A percentile compares a stretch with the other conserved stretches of the same genome.
These are phyloP conservation scores for Arthrobotrys sphaeroides DNA, from an alignment of 2,329 filamentous ascomycete species.

Conservation along the genomic window DNA sequence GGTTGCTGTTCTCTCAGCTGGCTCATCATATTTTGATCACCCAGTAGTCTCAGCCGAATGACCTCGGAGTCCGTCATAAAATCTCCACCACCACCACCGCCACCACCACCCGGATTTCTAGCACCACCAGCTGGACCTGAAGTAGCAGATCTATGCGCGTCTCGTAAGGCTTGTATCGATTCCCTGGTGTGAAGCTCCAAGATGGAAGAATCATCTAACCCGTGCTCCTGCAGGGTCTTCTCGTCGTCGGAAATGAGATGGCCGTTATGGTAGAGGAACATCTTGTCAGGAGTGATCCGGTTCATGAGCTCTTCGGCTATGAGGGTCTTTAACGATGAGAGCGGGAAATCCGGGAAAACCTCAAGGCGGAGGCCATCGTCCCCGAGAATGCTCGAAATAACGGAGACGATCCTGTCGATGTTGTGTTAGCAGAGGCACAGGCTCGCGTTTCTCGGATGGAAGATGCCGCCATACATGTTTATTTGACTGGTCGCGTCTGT, in stretches of 20 bases:
- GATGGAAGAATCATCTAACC: conserved; percentile 90
- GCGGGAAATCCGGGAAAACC: conserved; percentile 80
- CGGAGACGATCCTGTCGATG: conserved; percentile 24
- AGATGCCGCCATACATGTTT: conserved; percentile 20
- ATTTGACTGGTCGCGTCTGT: not conserved
- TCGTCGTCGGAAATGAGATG: conserved; percentile 78
- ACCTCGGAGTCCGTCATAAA: conserved; percentile 76
- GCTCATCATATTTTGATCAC: conserved; percentile 76
- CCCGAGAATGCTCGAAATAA: conserved; percentile 22
- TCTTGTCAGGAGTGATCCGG: conserved; percentile 77
- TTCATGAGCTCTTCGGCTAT: conserved; percentile 80
- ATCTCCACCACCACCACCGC: no score
- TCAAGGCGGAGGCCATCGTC: conserved; percentile 67
- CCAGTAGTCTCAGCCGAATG: conserved; percentile 82
- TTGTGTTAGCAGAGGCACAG: not conserved
- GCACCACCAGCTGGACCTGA: conserved; percentile 58
- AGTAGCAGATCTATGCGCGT: conserved; percentile 59
- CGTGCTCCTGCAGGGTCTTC: conserved; percentile 82
- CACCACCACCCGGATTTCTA: conserved; percentile 9
- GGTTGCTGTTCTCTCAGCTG: conserved; percentile 78
- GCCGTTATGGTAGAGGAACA: conserved; percentile 86
- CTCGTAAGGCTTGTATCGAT: conserved; percentile 59
- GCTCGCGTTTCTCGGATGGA: not conserved
- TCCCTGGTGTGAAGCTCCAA: conserved; percentile 81
- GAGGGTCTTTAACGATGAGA: conserved; percentile 85